Evolutionary conservation across 257 asterid species (phyloP).

Genomic region (Ballota nigra): DNA sequence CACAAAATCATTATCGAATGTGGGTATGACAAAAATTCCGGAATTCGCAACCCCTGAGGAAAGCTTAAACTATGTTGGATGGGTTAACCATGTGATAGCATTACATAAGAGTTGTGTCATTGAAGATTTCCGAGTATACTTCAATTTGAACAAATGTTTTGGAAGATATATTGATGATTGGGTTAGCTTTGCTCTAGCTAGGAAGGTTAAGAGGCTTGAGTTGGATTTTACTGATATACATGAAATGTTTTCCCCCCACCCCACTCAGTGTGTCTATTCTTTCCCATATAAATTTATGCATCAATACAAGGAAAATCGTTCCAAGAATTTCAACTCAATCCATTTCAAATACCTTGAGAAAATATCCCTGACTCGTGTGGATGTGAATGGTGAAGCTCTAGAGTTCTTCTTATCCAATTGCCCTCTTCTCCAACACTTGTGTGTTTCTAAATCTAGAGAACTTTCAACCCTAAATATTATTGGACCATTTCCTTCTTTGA

Average conservation of each 20-base stretch:
- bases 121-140: not conserved
- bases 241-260: too few species aligned
- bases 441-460: not conserved
- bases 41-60: not conserved
- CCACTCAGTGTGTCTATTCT: not conserved
- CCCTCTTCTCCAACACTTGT: constrained; percentile 10
- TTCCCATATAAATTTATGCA: not conserved
- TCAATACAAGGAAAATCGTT: not conserved
- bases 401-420: constrained; percentile 8
- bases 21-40: not conserved
- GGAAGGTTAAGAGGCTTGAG: constrained; percentile 18
- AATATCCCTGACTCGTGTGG: not conserved
- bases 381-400: not conserved
- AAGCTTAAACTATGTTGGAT: not conserved
- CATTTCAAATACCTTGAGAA: not conserved
- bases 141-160: not conserved
- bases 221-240: too few species aligned
- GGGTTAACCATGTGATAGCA: not conserved
- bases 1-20: not conserved
- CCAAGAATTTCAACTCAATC: too few species aligned
- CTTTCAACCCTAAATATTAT: not conserved
- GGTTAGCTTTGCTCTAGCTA: not conserved
- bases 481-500: not conserved
- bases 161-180: not conserved
- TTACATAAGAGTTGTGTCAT: not conserved